phyloP scores from a whole-genome alignment of 2,329 filamentous ascomycete species.

The Aspergillus piperis region DNA sequence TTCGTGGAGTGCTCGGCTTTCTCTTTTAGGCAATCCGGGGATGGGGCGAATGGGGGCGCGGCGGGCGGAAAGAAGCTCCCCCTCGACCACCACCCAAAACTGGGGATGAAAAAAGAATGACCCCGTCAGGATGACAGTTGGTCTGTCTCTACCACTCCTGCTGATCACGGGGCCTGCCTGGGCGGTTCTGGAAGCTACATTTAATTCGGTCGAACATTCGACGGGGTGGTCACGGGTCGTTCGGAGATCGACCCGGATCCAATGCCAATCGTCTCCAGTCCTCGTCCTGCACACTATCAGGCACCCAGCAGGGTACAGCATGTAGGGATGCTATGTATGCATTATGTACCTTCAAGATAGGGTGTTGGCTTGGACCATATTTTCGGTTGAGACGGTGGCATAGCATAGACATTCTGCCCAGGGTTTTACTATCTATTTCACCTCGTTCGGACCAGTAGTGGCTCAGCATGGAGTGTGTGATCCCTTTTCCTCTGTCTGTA shows the following conservation, averaged over 20 bases:
- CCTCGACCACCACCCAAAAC: not conserved
- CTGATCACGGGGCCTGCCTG: slow-evolving; percentile 14
- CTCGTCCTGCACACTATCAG: not conserved
- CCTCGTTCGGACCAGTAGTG: too few relatives aligned
- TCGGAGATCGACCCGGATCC: slow-evolving; percentile 9
- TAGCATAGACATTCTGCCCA: too few relatives aligned
- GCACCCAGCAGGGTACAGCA: not conserved
- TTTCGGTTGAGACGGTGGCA: too few relatives aligned
- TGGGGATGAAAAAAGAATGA: not conserved
- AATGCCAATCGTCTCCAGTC: not conserved
- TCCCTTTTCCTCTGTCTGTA: not conserved
- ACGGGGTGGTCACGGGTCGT: slow-evolving; percentile 1
- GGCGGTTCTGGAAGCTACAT: slow-evolving; percentile 18
- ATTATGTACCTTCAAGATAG: not conserved
- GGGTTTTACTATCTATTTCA: too few relatives aligned
- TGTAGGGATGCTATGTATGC: not conserved
- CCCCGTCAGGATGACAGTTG: not conserved
- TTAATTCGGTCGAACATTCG: slow-evolving; percentile 12
- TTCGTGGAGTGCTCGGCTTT: slow-evolving; percentile 12
- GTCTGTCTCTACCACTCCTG: not conserved
- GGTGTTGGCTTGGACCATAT: not conserved
- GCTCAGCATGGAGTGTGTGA: not conserved
- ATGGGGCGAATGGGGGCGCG: slow-evolving; percentile 14
- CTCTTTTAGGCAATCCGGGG: slow-evolving; percentile 19
- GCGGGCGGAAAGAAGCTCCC: slow-evolving; percentile 13